phyloP scores from a whole-genome alignment of 345 rosid species.

The Eucalyptus victrix region DNA sequence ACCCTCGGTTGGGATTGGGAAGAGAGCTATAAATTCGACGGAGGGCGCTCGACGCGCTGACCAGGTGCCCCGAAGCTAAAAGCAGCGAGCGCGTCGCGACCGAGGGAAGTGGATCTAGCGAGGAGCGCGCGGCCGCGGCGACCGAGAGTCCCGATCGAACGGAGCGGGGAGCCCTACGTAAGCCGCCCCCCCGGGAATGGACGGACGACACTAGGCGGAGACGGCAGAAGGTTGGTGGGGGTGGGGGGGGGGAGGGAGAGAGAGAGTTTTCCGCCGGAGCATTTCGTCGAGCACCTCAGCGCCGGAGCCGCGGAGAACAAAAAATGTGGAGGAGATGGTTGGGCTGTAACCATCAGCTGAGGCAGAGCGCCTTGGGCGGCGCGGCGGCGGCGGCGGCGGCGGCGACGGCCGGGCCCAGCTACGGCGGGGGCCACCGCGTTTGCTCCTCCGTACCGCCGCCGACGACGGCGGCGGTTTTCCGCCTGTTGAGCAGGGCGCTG shows the following conservation, averaged over 20 bases:
- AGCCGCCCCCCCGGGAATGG: background rate
- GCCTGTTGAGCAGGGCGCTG: background rate
- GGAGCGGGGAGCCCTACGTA: background rate
- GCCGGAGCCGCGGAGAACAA: background rate
- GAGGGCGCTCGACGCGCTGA: background rate
- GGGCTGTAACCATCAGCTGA: background rate
- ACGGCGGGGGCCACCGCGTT: background rate
- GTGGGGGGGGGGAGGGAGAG: rapidly evolving
- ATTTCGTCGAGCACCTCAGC: background rate
- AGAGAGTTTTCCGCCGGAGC: background rate
- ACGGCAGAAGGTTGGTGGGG: background rate
- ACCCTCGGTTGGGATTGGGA: background rate
- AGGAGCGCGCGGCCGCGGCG: background rate
- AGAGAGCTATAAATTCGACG: background rate
- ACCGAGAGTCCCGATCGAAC: background rate
- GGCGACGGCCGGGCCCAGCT: background rate
- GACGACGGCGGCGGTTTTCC: background rate
- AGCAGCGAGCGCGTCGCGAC: background rate
- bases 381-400: too few relatives aligned
- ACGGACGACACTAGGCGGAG: background rate
- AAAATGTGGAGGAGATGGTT: background rate
- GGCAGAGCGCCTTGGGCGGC: background rate
- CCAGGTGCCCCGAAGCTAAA: background rate
- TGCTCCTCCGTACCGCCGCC: background rate
- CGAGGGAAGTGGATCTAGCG: background rate